Evolutionary conservation across 139 green algal genomes (phyloP).

Genomic region (Chlorella sp.): DNA sequence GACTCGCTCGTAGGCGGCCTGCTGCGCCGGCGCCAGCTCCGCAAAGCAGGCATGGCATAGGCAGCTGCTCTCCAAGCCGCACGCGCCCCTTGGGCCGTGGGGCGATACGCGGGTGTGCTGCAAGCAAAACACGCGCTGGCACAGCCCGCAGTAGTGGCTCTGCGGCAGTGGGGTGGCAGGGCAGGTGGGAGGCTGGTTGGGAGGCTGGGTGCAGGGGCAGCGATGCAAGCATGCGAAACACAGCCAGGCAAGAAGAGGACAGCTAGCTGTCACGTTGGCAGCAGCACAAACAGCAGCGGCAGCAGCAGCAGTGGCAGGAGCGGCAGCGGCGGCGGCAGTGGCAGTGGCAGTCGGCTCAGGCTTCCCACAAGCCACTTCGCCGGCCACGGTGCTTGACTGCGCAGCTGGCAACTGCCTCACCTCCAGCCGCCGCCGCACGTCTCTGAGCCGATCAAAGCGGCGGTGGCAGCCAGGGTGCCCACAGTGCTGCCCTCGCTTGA

Average conservation of each 20-base stretch:
- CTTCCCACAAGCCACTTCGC: no score
- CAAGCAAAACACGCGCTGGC: conserved; percentile 27
- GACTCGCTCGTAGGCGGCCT: conserved; percentile 9
- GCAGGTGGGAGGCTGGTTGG: not conserved
- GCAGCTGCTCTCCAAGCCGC: conserved; percentile 33
- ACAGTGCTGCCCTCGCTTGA: conserved; percentile 9
- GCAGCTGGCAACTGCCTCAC: not conserved
- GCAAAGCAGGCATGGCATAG: conserved; percentile 33
- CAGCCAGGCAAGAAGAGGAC: no score
- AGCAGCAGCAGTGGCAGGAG: not conserved
- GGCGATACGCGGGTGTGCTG: conserved; percentile 25
- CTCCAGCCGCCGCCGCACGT: conserved; percentile 24
- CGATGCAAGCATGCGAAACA: no score
- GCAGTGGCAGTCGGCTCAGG: no score
- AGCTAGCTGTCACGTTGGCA: no score
- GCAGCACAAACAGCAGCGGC: no score
- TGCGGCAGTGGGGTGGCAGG: no score
- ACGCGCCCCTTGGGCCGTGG: conserved; percentile 11
- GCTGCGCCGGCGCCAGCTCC: conserved; percentile 20
- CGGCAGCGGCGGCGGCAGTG: no score
- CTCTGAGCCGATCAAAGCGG: conserved; percentile 21
- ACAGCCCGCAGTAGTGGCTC: conserved; percentile 33
- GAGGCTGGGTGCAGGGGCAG: not conserved
- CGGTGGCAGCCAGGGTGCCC: conserved; percentile 23
- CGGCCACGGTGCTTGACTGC: not conserved